Conservation (phyloP, 1,284 basidiomycete genomes). For the Heterobasidion annosum region DNA sequence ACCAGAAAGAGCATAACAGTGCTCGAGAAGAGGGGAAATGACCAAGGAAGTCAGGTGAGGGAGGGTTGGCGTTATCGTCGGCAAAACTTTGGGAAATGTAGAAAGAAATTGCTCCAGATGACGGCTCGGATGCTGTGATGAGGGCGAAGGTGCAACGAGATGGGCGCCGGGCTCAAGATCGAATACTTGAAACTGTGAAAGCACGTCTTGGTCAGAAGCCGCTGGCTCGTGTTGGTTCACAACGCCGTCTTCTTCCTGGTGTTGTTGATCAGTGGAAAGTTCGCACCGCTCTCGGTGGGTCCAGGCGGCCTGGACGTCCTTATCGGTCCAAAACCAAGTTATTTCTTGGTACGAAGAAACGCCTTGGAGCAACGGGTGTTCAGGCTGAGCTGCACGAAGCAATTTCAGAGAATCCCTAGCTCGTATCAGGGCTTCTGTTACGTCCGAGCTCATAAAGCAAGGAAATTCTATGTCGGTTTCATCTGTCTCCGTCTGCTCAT, state of each 20-base stretch:
- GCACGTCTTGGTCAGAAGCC: conserved; percentile 5
- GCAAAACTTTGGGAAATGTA: conserved; percentile 46
- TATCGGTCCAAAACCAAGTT: conserved; percentile 58
- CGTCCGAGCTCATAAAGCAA: conserved; percentile 42
- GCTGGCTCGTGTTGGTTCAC: neutral
- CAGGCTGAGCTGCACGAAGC: conserved; percentile 49
- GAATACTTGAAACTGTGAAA: conserved; percentile 47
- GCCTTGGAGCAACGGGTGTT: conserved; percentile 40
- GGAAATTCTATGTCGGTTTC: conserved; percentile 37
- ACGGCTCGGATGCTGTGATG: conserved; percentile 6
- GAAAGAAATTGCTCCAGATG: conserved; percentile 38
- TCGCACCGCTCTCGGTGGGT: neutral
- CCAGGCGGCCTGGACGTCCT: conserved; percentile 39
- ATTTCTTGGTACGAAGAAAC: conserved; percentile 23
- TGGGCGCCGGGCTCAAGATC: conserved; percentile 55
- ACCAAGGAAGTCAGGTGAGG: conserved; percentile 48
- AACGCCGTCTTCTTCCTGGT: neutral
- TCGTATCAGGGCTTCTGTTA: conserved; percentile 42
- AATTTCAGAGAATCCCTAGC: conserved; percentile 61
- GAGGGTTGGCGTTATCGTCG: conserved; percentile 55
- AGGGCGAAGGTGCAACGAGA: conserved; percentile 16
- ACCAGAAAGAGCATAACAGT: conserved; percentile 49
- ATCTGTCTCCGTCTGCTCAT: conserved; percentile 24
- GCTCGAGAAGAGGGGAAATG: conserved; percentile 45
- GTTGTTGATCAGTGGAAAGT: conserved; percentile 1